A percentile compares a stretch with the other conserved stretches of the same genome.
phyloP scores from a whole-genome alignment of 352 stramenopile genomes.

The Phytophthora sp. region DNA sequence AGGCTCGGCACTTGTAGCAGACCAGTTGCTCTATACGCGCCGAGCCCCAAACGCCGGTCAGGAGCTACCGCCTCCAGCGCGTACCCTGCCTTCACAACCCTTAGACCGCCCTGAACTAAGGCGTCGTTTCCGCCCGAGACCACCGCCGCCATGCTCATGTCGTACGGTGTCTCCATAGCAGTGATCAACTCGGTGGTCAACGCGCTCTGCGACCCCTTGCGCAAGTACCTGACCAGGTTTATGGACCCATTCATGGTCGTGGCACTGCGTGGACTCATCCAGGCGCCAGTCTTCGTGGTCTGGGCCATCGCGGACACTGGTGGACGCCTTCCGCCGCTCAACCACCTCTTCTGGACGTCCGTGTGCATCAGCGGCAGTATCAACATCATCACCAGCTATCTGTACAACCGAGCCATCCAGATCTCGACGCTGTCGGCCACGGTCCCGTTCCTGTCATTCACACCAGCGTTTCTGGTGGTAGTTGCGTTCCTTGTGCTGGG shows the following conservation, averaged over 20 bases:
- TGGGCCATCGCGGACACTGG: slow-evolving; percentile 70
- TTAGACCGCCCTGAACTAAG: neutral
- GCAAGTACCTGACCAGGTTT: slow-evolving; percentile 85
- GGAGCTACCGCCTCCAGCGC: slow-evolving; percentile 11
- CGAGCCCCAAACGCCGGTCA: slow-evolving; percentile 13
- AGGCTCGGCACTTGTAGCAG: slow-evolving; percentile 17
- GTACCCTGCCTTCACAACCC: slow-evolving; percentile 5
- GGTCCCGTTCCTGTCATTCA: slow-evolving; percentile 84
- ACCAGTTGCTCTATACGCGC: slow-evolving; percentile 23
- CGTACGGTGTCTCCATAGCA: slow-evolving; percentile 74
- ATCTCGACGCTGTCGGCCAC: slow-evolving; percentile 83
- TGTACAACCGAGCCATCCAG: slow-evolving; percentile 86
- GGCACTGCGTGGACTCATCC: slow-evolving; percentile 67
- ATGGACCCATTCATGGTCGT: slow-evolving; percentile 87
- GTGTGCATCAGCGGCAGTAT: slow-evolving; percentile 75
- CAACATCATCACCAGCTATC: slow-evolving; percentile 84
- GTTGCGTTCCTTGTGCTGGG: slow-evolving; percentile 79
- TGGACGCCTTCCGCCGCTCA: slow-evolving; percentile 61
- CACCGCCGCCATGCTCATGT: slow-evolving; percentile 51
- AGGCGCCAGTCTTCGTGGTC: slow-evolving; percentile 71
- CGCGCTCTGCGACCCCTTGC: slow-evolving; percentile 78
- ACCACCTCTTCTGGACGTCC: slow-evolving; percentile 83
- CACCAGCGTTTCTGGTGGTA: slow-evolving; percentile 74
- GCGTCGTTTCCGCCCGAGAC: neutral
- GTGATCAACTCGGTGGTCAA: slow-evolving; percentile 84